phyloP scores from a whole-genome alignment of 1,284 basidiomycete genomes.

The Thelephora terrestris region DNA sequence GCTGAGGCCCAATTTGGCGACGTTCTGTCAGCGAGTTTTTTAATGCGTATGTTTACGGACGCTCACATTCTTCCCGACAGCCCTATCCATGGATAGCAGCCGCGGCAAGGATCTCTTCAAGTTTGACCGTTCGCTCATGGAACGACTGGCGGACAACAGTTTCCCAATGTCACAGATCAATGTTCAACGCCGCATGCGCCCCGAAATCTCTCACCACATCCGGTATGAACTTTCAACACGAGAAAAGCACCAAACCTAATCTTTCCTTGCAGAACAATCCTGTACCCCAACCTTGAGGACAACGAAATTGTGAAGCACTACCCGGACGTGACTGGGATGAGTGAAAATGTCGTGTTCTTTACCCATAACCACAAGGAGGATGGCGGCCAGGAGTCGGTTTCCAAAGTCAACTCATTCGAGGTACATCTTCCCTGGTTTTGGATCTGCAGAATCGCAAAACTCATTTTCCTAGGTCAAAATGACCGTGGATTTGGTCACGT shows the following conservation, averaged over 20 bases:
- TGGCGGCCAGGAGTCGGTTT: slow-evolving; percentile 44
- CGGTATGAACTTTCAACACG: slow-evolving; percentile 16
- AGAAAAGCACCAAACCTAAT: not conserved
- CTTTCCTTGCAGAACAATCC: slow-evolving; percentile 31
- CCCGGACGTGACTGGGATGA: slow-evolving; percentile 44
- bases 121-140: slow-evolving; percentile 40
- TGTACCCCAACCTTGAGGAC: slow-evolving; percentile 51
- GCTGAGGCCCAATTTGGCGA: slow-evolving; percentile 56
- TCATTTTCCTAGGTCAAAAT: slow-evolving; percentile 47
- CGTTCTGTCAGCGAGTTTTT: slow-evolving; percentile 38
- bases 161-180: slow-evolving; percentile 32
- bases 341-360: slow-evolving; percentile 49
- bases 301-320: slow-evolving; percentile 40
- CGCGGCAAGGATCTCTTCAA: slow-evolving; percentile 26
- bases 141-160: slow-evolving; percentile 28
- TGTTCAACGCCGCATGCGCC: slow-evolving; percentile 34
- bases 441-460: no score
- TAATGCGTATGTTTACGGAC: slow-evolving; percentile 2
- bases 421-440: slow-evolving; percentile 23
- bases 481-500: slow-evolving; percentile 60
- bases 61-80: slow-evolving; percentile 14
- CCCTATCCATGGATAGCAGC: slow-evolving; percentile 29
- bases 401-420: slow-evolving; percentile 60
- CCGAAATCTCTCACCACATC: slow-evolving; percentile 32
- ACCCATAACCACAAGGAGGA: slow-evolving; percentile 45